phyloP scores from a whole-genome alignment of 2,329 filamentous ascomycete genomes.

The Xylaria sp. region DNA sequence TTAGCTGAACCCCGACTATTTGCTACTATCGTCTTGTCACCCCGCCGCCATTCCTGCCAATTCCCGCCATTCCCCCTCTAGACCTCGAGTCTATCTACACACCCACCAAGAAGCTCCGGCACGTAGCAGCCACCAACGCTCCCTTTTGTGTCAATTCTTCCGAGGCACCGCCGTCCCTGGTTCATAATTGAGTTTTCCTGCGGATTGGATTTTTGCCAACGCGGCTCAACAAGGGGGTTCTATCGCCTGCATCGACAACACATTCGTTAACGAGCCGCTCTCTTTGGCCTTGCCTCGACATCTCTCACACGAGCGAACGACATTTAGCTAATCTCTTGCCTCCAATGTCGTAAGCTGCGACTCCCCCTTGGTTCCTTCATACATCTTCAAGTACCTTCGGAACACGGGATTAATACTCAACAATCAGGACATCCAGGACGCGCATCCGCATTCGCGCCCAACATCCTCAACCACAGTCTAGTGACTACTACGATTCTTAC shows the following conservation, averaged over 20 bases:
- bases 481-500: conserved; percentile 29
- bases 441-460: conserved; percentile 32
- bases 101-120: conserved; percentile 6
- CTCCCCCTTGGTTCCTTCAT: conserved; percentile 31
- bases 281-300: conserved; percentile 58
- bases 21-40: conserved; percentile 14
- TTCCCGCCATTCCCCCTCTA: neutral
- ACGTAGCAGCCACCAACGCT: conserved; percentile 17
- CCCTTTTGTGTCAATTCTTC: conserved; percentile 12
- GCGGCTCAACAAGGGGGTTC: conserved; percentile 20
- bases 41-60: conserved; percentile 17
- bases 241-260: conserved; percentile 8
- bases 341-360: conserved; percentile 58
- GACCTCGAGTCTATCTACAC: conserved; percentile 11
- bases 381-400: conserved; percentile 30
- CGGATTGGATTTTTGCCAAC: conserved; percentile 7
- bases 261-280: conserved; percentile 48
- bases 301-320: conserved; percentile 61
- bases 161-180: conserved; percentile 11
- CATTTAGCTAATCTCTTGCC: conserved; percentile 49
- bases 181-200: conserved; percentile 4
- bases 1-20: conserved; percentile 31
- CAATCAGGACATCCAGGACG: conserved; percentile 33
- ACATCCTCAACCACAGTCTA: neutral
- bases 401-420: conserved; percentile 33